A percentile compares a stretch with the other conserved stretches of the same genome.
Evolutionary conservation across 2,329 filamentous ascomycete genomes (phyloP).

Genomic region (Fusarium mexicanum): DNA sequence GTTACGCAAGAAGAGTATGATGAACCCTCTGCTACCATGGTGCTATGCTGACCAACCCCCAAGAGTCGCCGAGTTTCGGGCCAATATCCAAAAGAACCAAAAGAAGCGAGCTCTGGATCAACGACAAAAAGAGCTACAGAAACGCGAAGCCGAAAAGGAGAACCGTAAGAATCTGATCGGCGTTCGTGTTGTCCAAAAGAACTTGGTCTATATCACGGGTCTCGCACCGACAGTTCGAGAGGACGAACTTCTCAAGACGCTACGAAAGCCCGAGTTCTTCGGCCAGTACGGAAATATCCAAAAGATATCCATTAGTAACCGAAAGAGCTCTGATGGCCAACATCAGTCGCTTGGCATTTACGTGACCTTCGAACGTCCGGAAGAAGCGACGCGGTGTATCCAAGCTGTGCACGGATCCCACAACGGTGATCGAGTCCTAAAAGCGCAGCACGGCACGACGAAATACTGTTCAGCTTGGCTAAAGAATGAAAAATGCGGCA

Average conservation of each 20-base stretch:
- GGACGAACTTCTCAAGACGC: constrained; percentile 88
- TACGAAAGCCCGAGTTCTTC: constrained; percentile 93
- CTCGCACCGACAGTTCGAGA: constrained; percentile 91
- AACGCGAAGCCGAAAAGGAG: constrained; percentile 93
- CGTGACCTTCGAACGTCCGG: constrained; percentile 94
- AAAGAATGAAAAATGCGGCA: constrained; percentile 92
- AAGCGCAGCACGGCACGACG: constrained; percentile 85
- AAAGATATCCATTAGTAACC: constrained; percentile 98
- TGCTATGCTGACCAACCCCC: constrained; percentile 33
- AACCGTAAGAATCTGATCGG: constrained; percentile 96
- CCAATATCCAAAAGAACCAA: constrained; percentile 86
- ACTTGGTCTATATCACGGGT: constrained; percentile 97
- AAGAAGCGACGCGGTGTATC: constrained; percentile 91
- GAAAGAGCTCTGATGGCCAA: constrained; percentile 78
- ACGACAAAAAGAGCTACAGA: constrained; percentile 94
- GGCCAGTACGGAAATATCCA: constrained; percentile 98
- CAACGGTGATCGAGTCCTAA: constrained; percentile 86
- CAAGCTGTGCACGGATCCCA: constrained; percentile 89
- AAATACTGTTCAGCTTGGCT: constrained; percentile 99
- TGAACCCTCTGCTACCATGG: not conserved
- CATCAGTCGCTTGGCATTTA: constrained; percentile 95
- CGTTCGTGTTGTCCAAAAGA: constrained; percentile 96
- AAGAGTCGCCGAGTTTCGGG: constrained; percentile 78
- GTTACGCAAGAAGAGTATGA: constrained; percentile 94
- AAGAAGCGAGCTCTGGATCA: constrained; percentile 86